These are phyloP conservation scores for Rhododendron henanense DNA, from an alignment of 148 eudicot genomes.

Conservation along the genomic window DNA sequence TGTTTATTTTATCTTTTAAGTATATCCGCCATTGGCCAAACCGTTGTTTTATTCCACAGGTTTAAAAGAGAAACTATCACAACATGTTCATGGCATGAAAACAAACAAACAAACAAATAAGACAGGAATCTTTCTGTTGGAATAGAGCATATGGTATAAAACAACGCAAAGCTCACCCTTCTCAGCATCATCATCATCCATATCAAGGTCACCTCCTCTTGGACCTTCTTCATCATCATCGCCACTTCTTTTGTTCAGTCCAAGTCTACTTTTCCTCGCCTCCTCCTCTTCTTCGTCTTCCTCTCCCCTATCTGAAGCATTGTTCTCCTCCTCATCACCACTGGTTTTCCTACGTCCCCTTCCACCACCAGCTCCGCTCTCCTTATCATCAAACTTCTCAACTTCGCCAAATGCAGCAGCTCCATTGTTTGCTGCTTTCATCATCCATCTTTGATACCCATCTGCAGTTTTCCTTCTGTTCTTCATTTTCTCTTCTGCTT, in stretches of 20 bases:
- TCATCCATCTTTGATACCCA: slow-evolving; percentile 97
- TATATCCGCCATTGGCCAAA: not conserved
- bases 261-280: slow-evolving; percentile 60
- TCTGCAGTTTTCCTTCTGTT: slow-evolving; percentile 93
- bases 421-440: slow-evolving; percentile 93
- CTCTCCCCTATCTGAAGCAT: slow-evolving; percentile 84
- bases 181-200: slow-evolving; percentile 86
- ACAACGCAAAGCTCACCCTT: slow-evolving; percentile 49
- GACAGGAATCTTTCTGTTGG: not conserved
- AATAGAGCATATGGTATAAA: not conserved
- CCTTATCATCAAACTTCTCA: slow-evolving; percentile 54
- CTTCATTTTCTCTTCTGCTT: slow-evolving; percentile 97
- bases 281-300: slow-evolving; percentile 86
- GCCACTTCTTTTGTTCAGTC: slow-evolving; percentile 54
- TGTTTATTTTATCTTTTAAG: not conserved
- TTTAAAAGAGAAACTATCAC: not conserved
- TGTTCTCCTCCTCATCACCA: slow-evolving; percentile 51
- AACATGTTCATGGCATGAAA: not conserved
- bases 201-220: slow-evolving; percentile 84
- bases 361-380: slow-evolving; percentile 48
- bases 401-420: slow-evolving; percentile 83
- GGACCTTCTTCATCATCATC: slow-evolving; percentile 92
- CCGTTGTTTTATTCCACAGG: not conserved
- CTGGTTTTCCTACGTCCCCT: slow-evolving; percentile 68
- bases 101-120: not conserved